Evolutionary conservation across 106 monocot species (phyloP), one percentile per base, ranked within the genome.

Genomic region (Apostasia shenzhenica): DNA sequence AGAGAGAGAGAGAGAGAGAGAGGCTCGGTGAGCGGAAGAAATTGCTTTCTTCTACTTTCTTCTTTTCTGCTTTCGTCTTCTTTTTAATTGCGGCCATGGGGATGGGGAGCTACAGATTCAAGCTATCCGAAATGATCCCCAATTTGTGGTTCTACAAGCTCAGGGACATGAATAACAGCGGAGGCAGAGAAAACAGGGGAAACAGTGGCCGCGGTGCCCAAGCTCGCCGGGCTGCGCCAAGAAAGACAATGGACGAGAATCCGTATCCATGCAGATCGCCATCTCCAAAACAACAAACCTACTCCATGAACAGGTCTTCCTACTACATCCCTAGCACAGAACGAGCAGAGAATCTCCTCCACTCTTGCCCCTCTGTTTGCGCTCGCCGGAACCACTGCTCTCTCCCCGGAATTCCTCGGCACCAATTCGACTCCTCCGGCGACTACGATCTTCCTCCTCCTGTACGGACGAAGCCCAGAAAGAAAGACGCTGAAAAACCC

Each of bases 81-180:
- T 14, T 2, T 37, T 57, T 26, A 2, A 26, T 37, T 4, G 2
- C 57, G 5, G 37, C 41, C 59, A 59, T 59, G 59, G 40, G 40
- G 40, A 80, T 70, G 80, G 70, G 75, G 49, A 70, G 59, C 52
- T 48, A 70, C 40, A 79, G 67, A 41, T 83, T 79, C 55, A 79
- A 47, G 47, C 53, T 83, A 47, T 79, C 76, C 26, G 66, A 76
- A 45, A 49, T 80, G 61, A 69, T 76, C 63, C 76, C 80, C 14
- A 84, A 75, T 54, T 76, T 69, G 3, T 84, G 83, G 83, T 76
- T 84, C 79, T 76, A 79, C 71, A 84, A 80, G 69, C 80, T 84
- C 4, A 84, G 37, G 69, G 72, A 80, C 63, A 83, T 83, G 79
- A 52, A 53, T 39, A 26, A 26, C 26, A 26, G 26, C 26, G 26